Conservation (phyloP, 1,284 basidiomycete species). For the Anthracocystis panici-leucophaei region DNA sequence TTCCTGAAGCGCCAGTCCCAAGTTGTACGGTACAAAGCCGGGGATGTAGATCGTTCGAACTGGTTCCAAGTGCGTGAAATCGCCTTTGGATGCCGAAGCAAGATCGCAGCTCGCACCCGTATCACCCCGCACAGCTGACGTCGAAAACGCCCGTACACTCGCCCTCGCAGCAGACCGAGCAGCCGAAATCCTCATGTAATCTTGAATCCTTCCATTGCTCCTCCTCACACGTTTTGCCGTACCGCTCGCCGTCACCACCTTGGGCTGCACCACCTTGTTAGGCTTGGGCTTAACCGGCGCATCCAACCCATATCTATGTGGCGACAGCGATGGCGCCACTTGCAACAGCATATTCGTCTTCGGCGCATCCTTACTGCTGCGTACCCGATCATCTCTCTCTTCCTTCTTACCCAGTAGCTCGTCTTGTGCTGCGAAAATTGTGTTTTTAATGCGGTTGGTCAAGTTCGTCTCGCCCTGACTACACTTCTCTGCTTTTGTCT, state of each 20-base stretch:
- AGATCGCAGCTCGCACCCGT: conserved; percentile 18
- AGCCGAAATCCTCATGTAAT: not conserved
- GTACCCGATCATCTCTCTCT: not conserved
- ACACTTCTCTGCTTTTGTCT: not conserved
- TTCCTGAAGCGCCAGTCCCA: conserved; percentile 65
- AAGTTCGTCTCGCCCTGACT: not conserved
- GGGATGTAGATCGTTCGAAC: conserved; percentile 56
- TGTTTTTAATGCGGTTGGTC: not conserved
- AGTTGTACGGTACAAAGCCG: conserved; percentile 61
- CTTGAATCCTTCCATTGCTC: not conserved
- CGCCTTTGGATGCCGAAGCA: conserved; percentile 19
- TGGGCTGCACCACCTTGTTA: no score
- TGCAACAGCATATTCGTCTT: conserved; percentile 1
- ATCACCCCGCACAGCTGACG: not conserved
- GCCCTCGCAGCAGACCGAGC: not conserved
- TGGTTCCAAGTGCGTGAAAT: conserved; percentile 31
- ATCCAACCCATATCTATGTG: conserved; percentile 4
- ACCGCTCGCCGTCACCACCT: no score
- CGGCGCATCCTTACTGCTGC: not conserved
- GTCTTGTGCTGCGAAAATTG: conserved; percentile 18
- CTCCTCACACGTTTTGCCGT: no score
- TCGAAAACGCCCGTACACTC: conserved; percentile 15
- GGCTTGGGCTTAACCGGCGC: not conserved
- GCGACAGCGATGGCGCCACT: conserved; percentile 12
- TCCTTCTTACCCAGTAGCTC: conserved; percentile 18